Evolutionary conservation across 2,329 filamentous ascomycete species (phyloP).

Genomic region (Paraphaeosphaeria sporulosa): DNA sequence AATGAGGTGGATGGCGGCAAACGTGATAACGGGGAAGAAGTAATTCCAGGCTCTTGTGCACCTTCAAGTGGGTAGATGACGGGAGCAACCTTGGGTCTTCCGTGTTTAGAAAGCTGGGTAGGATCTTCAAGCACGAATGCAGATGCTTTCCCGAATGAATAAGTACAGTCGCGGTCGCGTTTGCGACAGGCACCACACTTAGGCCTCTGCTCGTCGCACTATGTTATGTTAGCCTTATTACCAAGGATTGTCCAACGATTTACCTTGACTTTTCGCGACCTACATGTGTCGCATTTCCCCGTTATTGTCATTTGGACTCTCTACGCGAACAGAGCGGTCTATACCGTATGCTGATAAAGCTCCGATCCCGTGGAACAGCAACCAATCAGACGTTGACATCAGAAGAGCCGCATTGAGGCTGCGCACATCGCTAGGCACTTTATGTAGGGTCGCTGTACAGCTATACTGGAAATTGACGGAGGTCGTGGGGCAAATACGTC

Average conservation of each 20-base stretch:
- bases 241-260: constrained; percentile 6
- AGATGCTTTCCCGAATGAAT: constrained; percentile 36
- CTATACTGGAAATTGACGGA: not conserved
- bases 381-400: not conserved
- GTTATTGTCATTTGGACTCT: constrained; percentile 35
- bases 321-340: not conserved
- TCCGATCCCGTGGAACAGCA: not conserved
- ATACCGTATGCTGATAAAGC: not conserved
- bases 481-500: not conserved
- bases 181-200: constrained; percentile 39
- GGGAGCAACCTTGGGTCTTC: constrained; percentile 28
- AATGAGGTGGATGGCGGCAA: not conserved
- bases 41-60: not conserved
- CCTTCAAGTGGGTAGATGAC: constrained; percentile 23
- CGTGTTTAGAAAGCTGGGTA: constrained; percentile 39
- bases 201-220: constrained; percentile 42
- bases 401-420: not conserved
- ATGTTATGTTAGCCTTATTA: not conserved
- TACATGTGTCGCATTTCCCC: constrained; percentile 42
- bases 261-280: constrained; percentile 43
- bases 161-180: constrained; percentile 36
- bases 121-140: constrained; percentile 39
- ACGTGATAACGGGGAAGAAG: not conserved
- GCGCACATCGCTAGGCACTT: not conserved
- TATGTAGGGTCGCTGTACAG: not conserved